Conservation (phyloP, 768 basidiomycete genomes). For the Exidia glandulosa region DNA sequence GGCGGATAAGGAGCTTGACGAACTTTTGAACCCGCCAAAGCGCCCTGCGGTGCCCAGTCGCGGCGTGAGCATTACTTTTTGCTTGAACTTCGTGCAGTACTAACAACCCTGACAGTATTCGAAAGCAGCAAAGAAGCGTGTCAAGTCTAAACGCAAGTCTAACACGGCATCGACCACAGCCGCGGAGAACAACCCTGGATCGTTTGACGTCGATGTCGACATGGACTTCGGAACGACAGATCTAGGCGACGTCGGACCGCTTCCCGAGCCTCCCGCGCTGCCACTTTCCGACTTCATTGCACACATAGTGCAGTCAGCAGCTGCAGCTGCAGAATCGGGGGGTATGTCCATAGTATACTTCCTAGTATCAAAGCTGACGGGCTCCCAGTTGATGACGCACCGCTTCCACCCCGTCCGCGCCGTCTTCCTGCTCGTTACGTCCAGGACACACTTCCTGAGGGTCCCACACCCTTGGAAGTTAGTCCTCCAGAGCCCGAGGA, state of each 20-base stretch:
- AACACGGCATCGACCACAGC: too few relatives aligned
- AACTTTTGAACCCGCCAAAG: neutral
- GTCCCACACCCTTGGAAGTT: neutral
- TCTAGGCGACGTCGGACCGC: neutral
- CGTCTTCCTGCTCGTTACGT: neutral
- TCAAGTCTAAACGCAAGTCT: too few relatives aligned
- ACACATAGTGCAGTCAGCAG: neutral
- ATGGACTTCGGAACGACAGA: neutral
- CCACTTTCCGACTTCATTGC: neutral
- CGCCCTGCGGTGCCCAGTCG: neutral
- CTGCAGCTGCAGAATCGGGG: neutral
- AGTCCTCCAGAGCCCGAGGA: neutral
- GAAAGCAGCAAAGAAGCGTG: too few relatives aligned
- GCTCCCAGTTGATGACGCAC: neutral
- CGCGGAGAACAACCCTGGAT: too few relatives aligned
- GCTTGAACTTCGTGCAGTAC: too few relatives aligned
- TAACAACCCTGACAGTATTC: neutral
- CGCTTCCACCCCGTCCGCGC: neutral
- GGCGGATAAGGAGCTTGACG: neutral
- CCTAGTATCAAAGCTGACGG: too few relatives aligned
- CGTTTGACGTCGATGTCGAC: neutral
- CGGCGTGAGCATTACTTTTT: neutral
- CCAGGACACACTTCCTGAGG: neutral
- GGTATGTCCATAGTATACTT: neutral
- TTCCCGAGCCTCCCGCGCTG: neutral